A percentile compares a stretch with the other conserved stretches of the same genome.
These are phyloP conservation scores for Phialemonium atrogriseum DNA, from an alignment of 2,329 filamentous ascomycete genomes.

Conservation along the genomic window DNA sequence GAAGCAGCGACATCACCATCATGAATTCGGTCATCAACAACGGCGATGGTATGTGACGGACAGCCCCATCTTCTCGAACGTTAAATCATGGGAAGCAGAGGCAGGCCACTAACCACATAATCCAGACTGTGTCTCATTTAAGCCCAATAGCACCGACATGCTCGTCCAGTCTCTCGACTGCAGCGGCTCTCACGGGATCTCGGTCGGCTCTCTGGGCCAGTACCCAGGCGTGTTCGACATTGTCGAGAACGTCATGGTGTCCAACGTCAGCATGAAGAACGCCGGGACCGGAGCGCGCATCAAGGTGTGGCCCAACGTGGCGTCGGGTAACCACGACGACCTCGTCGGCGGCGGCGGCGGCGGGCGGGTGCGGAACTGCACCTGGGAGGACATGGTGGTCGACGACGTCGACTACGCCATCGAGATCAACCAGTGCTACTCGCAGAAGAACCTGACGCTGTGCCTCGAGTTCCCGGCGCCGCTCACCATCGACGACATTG, in stretches of 20 bases:
- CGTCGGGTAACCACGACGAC: slow-evolving; percentile 28
- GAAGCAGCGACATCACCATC: slow-evolving; percentile 51
- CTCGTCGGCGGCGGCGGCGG: slow-evolving; percentile 51
- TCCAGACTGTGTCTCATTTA: slow-evolving; percentile 52
- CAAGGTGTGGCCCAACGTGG: slow-evolving; percentile 41
- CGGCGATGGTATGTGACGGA: slow-evolving; percentile 44
- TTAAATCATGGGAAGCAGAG: too few species aligned
- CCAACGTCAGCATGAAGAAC: slow-evolving; percentile 26
- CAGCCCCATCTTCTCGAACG: too few species aligned
- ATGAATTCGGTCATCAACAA: slow-evolving; percentile 57
- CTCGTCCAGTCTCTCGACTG: slow-evolving; percentile 51
- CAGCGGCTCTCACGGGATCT: slow-evolving; percentile 55
- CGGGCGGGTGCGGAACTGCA: slow-evolving; percentile 53
- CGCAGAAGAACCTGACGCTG: slow-evolving; percentile 51
- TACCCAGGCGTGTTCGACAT: slow-evolving; percentile 49
- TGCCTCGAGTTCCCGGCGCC: slow-evolving; percentile 48
- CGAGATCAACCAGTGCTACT: slow-evolving; percentile 37
- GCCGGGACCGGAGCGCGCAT: slow-evolving; percentile 48
- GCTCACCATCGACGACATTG: slow-evolving; percentile 44
- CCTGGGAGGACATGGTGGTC: slow-evolving; percentile 47
- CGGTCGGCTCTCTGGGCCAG: slow-evolving; percentile 52
- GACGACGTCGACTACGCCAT: slow-evolving; percentile 56
- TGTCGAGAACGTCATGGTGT: slow-evolving; percentile 48
- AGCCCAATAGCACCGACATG: slow-evolving; percentile 52
- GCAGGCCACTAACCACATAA: slow-evolving; percentile 1